A percentile compares a stretch with the other conserved stretches of the same genome.
These are phyloP conservation scores for Pilobolus umbonatus DNA, from an alignment of 192 early-diverging fungal species.

Conservation along the genomic window DNA sequence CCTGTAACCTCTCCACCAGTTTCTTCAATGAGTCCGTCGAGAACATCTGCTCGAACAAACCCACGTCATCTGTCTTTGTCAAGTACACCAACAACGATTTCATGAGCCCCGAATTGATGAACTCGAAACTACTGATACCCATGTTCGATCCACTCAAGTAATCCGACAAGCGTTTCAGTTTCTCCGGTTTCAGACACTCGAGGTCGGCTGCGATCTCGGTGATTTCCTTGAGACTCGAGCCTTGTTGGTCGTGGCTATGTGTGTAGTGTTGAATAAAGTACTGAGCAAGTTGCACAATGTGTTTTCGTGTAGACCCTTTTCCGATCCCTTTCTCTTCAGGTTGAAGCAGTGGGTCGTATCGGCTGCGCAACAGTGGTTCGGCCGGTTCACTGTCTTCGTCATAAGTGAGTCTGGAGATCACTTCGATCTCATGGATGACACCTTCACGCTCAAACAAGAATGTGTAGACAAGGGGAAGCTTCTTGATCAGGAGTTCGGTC, in stretches of 20 bases:
- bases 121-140: slow-evolving; percentile 75
- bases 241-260: slow-evolving; percentile 6
- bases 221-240: slow-evolving; percentile 9
- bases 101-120: slow-evolving; percentile 72
- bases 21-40: slow-evolving; percentile 42
- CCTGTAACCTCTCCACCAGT: slow-evolving; percentile 66
- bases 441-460: slow-evolving; percentile 72
- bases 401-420: slow-evolving; percentile 10
- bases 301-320: slow-evolving; percentile 34
- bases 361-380: background rate
- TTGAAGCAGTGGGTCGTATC: background rate
- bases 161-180: slow-evolving; percentile 24
- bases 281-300: slow-evolving; percentile 36
- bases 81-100: slow-evolving; percentile 53
- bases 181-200: background rate
- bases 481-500: slow-evolving; percentile 56
- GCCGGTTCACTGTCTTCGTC: slow-evolving; percentile 1
- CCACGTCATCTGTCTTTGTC: slow-evolving; percentile 3
- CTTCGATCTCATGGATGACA: slow-evolving; percentile 54
- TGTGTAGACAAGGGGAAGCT: slow-evolving; percentile 53
- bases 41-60: slow-evolving; percentile 40
- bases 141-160: slow-evolving; percentile 19
- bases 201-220: background rate
- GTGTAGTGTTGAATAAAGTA: slow-evolving; percentile 11
- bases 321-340: slow-evolving; percentile 36